Base-by-base conservation (phyloP, 1,284 basidiomycete species). In the Moesziomyces sp. region DNA sequence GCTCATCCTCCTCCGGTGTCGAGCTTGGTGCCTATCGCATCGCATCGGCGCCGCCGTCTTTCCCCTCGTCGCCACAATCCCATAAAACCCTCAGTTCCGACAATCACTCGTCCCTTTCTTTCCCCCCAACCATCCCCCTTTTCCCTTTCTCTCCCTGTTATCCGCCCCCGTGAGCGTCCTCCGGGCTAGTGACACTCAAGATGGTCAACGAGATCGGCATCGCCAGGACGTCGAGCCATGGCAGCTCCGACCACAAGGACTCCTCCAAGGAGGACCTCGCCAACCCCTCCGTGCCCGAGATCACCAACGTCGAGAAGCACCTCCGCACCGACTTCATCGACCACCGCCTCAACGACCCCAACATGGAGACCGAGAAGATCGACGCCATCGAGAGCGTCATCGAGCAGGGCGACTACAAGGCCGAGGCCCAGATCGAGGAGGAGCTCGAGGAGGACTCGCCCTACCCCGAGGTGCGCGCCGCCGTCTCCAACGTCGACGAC, bases 401-500 rank as follows among this genome's bases (percentile, higher is more conserved):
- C 52, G 73, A 75, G 47, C 67, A 75, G 52, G 76, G 73, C 38
- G 76, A 77, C 69, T 66, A 72, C 61, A 75, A 75, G 62, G 76
- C 73, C 18, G 76, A 74, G 57, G 58, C 56, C 44, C 52, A 61
- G 51, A 65, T 71, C 48, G 72, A 75, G 67, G 63, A 66, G 35
- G 72, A 75, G 38, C 58, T 65, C 48, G 75, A 80, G 28, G 76
- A 81, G 48, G 79, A 82, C 59, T 81, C 79, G 16, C 78, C 78
- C n/a, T 82, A 82, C 54, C 65, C 69, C 13, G 79, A 82, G 60
- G 80, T 82, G 18, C 78, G 79, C 2, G 76, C 80, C 14, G 71
- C 81, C 44, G 76, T 81, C 28, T 74, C 77, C 63, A 82, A 82
- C 59, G 65, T 80, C 52, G 81, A 83, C 46, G 81, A 83, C 55